Base-by-base conservation (phyloP, 768 basidiomycete species). In the Mycena amicta region DNA sequence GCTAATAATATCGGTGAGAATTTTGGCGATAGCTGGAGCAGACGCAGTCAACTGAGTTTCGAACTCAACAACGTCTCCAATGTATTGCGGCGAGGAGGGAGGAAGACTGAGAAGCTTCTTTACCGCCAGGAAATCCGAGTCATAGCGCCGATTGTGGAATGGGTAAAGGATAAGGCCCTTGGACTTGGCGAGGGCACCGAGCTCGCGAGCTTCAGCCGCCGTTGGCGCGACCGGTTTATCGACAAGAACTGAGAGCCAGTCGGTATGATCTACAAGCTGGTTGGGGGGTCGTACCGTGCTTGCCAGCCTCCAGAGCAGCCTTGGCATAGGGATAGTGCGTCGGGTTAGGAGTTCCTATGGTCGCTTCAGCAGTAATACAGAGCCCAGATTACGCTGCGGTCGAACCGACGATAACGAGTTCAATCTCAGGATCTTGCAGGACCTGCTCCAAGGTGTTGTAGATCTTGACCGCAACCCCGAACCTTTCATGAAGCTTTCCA, bases 151-250 rank as follows among this genome's bases (percentile, higher is more conserved):
- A 68, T 89, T 90, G 67, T 90, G 89, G 71, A 83, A 90, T 15
- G 82, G 82, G 67, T 88, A 92, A 20, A 92, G 73, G 29, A 91
- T 78, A 26, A 88, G 76, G 18, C 78, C 75, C 66, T 87, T 88
- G 12, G 78, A 69, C 59, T 74, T 78, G 3, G 90, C 89, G 41
- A 92, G 72, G 13, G 70, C 70, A 15, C 80, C 81, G 27, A 93
- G 83, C 59, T 87, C 84, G 52, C 69, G 72, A 3, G 88, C 88
- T 66, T 92, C 79, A 16, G 73, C 70, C 1, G 73, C 74, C 1
- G 83, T 86, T 3, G 89, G 78, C 2, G 88, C 85, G 18, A 91
- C 80, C 3, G 91, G 91, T 68, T 93, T 93, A 67, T 92, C 91
- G 33, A 92, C 86, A 39, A 92, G 83, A 18, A 90, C 90, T 89